Percentiles rank a stretch among this genome's conserved stretches.
phyloP scores from a whole-genome alignment of 179 eudicot genomes.

The Pouteria campechiana region DNA sequence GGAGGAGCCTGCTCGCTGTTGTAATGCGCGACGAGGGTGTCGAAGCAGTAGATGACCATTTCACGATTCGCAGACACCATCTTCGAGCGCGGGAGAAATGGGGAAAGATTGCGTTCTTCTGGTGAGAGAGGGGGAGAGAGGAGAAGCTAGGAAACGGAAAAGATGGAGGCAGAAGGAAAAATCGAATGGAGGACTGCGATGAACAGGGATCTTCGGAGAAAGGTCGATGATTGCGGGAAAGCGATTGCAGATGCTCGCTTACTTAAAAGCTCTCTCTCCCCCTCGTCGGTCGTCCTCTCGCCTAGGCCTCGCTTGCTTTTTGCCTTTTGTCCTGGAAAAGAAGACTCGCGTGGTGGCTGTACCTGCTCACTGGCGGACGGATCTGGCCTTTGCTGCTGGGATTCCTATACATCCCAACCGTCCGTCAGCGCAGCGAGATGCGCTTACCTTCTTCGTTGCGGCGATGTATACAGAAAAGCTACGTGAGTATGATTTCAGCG shows the following conservation, averaged over 20 bases:
- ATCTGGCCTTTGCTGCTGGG: no score
- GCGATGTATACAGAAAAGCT: no score
- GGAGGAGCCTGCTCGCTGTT: conserved; percentile 58
- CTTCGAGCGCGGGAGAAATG: not conserved
- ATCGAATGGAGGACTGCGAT: conserved; percentile 68
- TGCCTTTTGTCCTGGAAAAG: no score
- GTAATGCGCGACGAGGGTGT: conserved; percentile 78
- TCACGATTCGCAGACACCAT: conserved; percentile 88
- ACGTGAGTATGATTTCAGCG: no score
- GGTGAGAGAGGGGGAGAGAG: conserved; percentile 16
- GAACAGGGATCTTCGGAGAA: conserved; percentile 77
- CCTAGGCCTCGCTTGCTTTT: no score
- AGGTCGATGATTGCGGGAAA: conserved; percentile 92
- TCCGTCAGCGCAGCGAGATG: no score
- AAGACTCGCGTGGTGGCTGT: no score
- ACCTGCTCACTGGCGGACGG: no score
- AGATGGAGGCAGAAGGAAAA: no score
- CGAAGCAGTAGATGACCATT: conserved; percentile 92
- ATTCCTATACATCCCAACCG: no score
- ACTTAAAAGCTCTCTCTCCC: conserved; percentile 54
- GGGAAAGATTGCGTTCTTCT: not conserved
- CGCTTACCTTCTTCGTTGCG: no score
- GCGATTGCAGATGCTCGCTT: conserved; percentile 39
- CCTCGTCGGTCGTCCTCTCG: no score
- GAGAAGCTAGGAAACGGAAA: conserved; percentile 71